Conservation (phyloP, 352 stramenopile genomes). For the Globisporangium nagaii region DNA sequence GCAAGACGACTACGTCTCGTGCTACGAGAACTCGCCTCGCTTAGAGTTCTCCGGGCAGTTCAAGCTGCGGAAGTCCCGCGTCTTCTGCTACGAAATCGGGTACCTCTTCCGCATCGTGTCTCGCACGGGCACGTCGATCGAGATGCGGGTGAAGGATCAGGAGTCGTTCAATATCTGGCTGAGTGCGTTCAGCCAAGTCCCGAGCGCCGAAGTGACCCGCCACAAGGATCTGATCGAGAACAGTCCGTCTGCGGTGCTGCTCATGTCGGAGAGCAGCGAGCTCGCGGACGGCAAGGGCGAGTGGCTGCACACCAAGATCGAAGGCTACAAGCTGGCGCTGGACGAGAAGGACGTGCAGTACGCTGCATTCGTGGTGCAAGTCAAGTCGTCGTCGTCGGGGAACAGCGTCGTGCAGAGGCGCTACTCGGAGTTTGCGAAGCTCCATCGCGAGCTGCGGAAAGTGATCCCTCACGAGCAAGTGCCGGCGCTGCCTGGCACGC, state of each 20-base stretch:
- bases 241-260: conserved; percentile 67
- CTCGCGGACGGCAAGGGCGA: conserved; percentile 23
- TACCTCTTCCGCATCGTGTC: conserved; percentile 80
- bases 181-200: conserved; percentile 53
- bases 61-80: conserved; percentile 51
- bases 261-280: conserved; percentile 43
- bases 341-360: conserved; percentile 74
- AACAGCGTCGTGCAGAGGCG: conserved; percentile 68
- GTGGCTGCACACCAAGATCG: conserved; percentile 79
- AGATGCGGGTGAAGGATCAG: conserved; percentile 78
- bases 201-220: conserved; percentile 46
- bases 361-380: conserved; percentile 75
- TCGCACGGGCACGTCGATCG: conserved; percentile 53
- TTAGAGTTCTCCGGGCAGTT: conserved; percentile 72
- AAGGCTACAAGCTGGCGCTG: conserved; percentile 57
- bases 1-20: conserved; percentile 66
- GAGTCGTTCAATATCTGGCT: conserved; percentile 74
- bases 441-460: conserved; percentile 72
- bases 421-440: conserved; percentile 72
- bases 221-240: conserved; percentile 79
- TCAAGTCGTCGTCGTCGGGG: conserved; percentile 56
- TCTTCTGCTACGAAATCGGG: conserved; percentile 66
- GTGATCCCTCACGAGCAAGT: conserved; percentile 79
- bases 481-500: conserved; percentile 54
- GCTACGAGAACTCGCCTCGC: conserved; percentile 77